These are phyloP conservation scores for Sphaerulina populicola DNA, from an alignment of 2,329 filamentous ascomycete genomes.

Conservation along the genomic window DNA sequence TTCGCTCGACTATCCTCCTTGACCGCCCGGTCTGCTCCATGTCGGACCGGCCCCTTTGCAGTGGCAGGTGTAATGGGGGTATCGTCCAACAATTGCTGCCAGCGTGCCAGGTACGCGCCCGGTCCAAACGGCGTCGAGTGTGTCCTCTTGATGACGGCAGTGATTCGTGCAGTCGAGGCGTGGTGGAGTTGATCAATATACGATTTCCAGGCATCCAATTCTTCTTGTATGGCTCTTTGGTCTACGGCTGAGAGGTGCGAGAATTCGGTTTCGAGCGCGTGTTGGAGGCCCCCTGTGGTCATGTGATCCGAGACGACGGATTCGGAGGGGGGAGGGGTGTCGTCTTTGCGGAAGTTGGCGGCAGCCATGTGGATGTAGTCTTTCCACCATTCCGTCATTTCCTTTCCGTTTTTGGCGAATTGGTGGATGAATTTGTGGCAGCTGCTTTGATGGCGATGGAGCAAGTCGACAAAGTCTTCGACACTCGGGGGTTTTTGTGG, in stretches of 20 bases:
- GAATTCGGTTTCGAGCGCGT: conserved; percentile 38
- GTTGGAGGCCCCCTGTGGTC: conserved; percentile 40
- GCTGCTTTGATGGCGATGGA: conserved; percentile 55
- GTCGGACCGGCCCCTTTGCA: conserved; percentile 46
- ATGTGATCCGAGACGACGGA: conserved; percentile 23
- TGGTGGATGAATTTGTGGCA: conserved; percentile 65
- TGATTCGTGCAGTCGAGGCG: conserved; percentile 49
- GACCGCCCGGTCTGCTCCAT: conserved; percentile 30
- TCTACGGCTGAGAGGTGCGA: conserved; percentile 42
- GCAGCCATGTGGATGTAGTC: conserved; percentile 53
- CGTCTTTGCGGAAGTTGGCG: conserved; percentile 45
- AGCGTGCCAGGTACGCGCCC: conserved; percentile 62
- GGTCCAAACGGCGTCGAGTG: conserved; percentile 50
- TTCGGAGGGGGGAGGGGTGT: conserved; percentile 19
- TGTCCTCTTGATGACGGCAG: conserved; percentile 45
- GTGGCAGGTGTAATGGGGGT: conserved; percentile 58
- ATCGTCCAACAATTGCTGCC: conserved; percentile 63
- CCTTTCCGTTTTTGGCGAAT: conserved; percentile 58
- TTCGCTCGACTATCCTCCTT: conserved; percentile 33
- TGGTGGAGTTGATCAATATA: conserved; percentile 52
- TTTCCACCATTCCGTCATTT: conserved; percentile 53
- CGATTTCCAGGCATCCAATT: conserved; percentile 52
- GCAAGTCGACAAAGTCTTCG: conserved; percentile 61
- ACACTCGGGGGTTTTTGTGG: conserved; percentile 47
- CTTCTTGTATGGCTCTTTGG: conserved; percentile 40